phyloP scores from a whole-genome alignment of 2,329 filamentous ascomycete genomes.

The Ambrosiella xylebori region DNA sequence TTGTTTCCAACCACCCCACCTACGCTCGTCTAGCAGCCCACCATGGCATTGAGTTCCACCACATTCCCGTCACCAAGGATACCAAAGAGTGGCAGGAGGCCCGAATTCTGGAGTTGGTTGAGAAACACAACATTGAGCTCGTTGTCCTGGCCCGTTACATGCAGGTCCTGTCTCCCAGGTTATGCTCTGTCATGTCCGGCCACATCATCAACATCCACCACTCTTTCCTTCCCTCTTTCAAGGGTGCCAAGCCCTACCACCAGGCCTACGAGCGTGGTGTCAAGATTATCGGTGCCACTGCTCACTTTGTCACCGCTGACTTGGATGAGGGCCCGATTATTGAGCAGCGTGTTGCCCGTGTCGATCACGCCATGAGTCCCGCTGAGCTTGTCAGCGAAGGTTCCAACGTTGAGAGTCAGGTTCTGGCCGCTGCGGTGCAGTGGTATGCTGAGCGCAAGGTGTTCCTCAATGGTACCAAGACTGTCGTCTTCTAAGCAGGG shows the following conservation, averaged over 20 bases:
- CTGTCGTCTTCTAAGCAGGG: slow-evolving; percentile 45
- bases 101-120: slow-evolving; percentile 53
- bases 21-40: slow-evolving; percentile 49
- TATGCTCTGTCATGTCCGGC: slow-evolving; percentile 57
- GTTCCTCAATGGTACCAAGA: slow-evolving; percentile 64
- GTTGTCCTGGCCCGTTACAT: slow-evolving; percentile 73
- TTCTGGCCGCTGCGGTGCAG: slow-evolving; percentile 64
- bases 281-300: slow-evolving; percentile 76
- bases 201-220: slow-evolving; percentile 88
- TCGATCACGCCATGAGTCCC: slow-evolving; percentile 59
- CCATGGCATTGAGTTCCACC: slow-evolving; percentile 64
- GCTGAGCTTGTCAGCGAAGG: slow-evolving; percentile 65
- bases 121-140: slow-evolving; percentile 54
- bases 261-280: slow-evolving; percentile 74
- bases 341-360: slow-evolving; percentile 62
- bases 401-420: slow-evolving; percentile 70
- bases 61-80: slow-evolving; percentile 62
- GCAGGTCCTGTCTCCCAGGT: slow-evolving; percentile 40
- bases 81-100: slow-evolving; percentile 60
- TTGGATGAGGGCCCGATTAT: slow-evolving; percentile 78
- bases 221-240: slow-evolving; percentile 72
- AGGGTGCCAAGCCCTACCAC: slow-evolving; percentile 76
- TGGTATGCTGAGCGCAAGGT: slow-evolving; percentile 67
- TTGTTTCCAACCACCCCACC: slow-evolving; percentile 70
- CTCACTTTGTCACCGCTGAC: slow-evolving; percentile 73